These are phyloP conservation scores for Fusarium sp. DNA, from an alignment of 2,329 filamentous ascomycete genomes.

Conservation along the genomic window DNA sequence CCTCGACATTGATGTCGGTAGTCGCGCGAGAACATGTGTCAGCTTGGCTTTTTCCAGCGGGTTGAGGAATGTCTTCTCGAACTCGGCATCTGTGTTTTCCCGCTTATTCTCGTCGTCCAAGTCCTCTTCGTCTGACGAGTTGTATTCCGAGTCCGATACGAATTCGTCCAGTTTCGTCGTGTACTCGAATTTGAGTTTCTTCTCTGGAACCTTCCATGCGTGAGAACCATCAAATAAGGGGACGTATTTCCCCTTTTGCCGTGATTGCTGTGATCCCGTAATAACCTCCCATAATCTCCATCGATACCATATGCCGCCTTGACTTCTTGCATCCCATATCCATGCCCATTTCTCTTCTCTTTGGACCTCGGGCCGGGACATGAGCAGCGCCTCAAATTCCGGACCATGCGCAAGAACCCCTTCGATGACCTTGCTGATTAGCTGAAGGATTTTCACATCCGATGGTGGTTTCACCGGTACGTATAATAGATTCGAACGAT, in stretches of 20 bases:
- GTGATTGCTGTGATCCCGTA: slow-evolving; percentile 69
- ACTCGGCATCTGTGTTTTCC: slow-evolving; percentile 60
- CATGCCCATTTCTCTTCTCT: slow-evolving; percentile 92
- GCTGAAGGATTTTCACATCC: slow-evolving; percentile 81
- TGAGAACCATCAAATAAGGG: slow-evolving; percentile 82
- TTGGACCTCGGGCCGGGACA: slow-evolving; percentile 87
- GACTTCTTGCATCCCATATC: slow-evolving; percentile 87
- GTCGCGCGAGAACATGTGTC: slow-evolving; percentile 82
- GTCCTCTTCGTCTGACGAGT: slow-evolving; percentile 88
- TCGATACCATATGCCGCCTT: slow-evolving; percentile 89
- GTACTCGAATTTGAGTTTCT: slow-evolving; percentile 83
- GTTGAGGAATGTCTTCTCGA: slow-evolving; percentile 77
- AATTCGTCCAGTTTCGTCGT: slow-evolving; percentile 82
- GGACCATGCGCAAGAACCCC: slow-evolving; percentile 82
- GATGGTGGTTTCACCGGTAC: slow-evolving; percentile 81
- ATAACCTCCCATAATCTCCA: slow-evolving; percentile 91
- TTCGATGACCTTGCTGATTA: slow-evolving; percentile 92
- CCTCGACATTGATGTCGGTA: slow-evolving; percentile 81
- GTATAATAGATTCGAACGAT: slow-evolving; percentile 66
- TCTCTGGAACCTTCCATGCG: slow-evolving; percentile 82
- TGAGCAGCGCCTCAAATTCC: slow-evolving; percentile 91
- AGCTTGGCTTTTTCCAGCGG: slow-evolving; percentile 88
- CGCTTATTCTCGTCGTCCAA: slow-evolving; percentile 69
- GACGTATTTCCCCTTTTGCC: slow-evolving; percentile 66
- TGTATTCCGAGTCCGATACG: slow-evolving; percentile 85